Percentiles rank a stretch among this genome's conserved stretches.
These are phyloP conservation scores for Aspergillus novoparasiticus DNA, from an alignment of 2,329 filamentous ascomycete species.

Conservation along the genomic window DNA sequence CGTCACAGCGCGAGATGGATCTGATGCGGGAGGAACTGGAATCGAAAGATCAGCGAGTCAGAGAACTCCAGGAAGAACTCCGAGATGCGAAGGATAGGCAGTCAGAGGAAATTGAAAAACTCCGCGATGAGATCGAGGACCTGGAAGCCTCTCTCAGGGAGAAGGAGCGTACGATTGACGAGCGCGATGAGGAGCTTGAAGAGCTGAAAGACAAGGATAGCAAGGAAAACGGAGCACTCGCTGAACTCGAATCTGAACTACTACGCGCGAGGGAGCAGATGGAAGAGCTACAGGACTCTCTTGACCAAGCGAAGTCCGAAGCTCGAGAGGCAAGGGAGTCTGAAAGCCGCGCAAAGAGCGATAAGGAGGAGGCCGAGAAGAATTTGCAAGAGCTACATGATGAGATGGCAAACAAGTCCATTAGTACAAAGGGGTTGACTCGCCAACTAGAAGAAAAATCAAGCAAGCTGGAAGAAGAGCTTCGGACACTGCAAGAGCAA, in stretches of 20 bases:
- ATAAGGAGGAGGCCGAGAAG: slow-evolving; percentile 54
- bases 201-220: slow-evolving; percentile 57
- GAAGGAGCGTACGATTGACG: slow-evolving; percentile 72
- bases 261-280: slow-evolving; percentile 48
- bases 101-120: slow-evolving; percentile 62
- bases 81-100: slow-evolving; percentile 59
- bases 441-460: slow-evolving; percentile 75
- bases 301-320: slow-evolving; percentile 42
- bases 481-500: slow-evolving; percentile 56
- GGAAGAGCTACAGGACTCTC: slow-evolving; percentile 46
- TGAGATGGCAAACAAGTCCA: slow-evolving; percentile 77
- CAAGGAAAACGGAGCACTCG: slow-evolving; percentile 45
- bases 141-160: slow-evolving; percentile 74
- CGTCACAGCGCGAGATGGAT: slow-evolving; percentile 64
- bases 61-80: slow-evolving; percentile 54
- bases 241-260: slow-evolving; percentile 54
- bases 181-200: slow-evolving; percentile 75
- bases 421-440: slow-evolving; percentile 72
- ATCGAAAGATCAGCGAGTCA: slow-evolving; percentile 48
- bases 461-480: slow-evolving; percentile 66
- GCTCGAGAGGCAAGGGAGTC: slow-evolving; percentile 47
- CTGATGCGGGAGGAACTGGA: slow-evolving; percentile 53
- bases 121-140: slow-evolving; percentile 74
- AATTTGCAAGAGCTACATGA: slow-evolving; percentile 67
- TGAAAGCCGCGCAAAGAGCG: slow-evolving; percentile 54